Conservation (phyloP, 108 stramenopile genomes). For the Cylindrotheca closterium region DNA sequence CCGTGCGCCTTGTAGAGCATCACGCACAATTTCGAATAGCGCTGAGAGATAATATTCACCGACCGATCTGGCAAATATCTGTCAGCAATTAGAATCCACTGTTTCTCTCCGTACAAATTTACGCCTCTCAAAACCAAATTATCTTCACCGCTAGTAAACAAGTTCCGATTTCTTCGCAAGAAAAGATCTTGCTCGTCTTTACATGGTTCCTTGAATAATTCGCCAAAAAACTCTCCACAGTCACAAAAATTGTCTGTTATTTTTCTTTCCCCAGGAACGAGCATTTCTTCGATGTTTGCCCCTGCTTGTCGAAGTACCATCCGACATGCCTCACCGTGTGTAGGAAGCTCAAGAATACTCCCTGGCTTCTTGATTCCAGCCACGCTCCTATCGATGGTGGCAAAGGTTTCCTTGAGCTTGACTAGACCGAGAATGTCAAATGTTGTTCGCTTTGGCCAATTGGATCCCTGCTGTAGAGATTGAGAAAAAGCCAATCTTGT, state of each 20-base stretch:
- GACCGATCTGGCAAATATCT: slow-evolving; percentile 80
- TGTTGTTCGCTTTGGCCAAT: slow-evolving; percentile 41
- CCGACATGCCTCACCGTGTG: slow-evolving; percentile 68
- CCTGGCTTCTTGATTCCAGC: slow-evolving; percentile 38
- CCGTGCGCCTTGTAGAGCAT: slow-evolving; percentile 80
- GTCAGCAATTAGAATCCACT: slow-evolving; percentile 85
- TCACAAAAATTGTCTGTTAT: slow-evolving; percentile 55
- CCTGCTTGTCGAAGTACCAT: slow-evolving; percentile 60
- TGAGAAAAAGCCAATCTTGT: slow-evolving; percentile 72
- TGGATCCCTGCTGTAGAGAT: slow-evolving; percentile 38
- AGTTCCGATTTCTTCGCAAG: slow-evolving; percentile 57
- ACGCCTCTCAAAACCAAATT: slow-evolving; percentile 56
- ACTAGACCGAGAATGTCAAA: slow-evolving; percentile 75
- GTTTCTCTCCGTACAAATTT: slow-evolving; percentile 84
- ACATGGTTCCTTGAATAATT: slow-evolving; percentile 45
- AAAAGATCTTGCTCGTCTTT: slow-evolving; percentile 46
- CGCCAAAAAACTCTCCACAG: slow-evolving; percentile 59
- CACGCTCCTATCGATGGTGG: slow-evolving; percentile 70
- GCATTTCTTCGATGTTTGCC: slow-evolving; percentile 45
- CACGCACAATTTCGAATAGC: slow-evolving; percentile 79
- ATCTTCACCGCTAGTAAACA: slow-evolving; percentile 83
- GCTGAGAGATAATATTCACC: slow-evolving; percentile 73
- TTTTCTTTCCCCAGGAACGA: slow-evolving; percentile 55
- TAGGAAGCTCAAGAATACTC: slow-evolving; percentile 30
- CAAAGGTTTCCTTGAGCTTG: slow-evolving; percentile 69